Evolutionary conservation across 495 filamentous ascomycete species (phyloP), one percentile per base, ranked within the genome.

Genomic region (Tuber umbilicatum): DNA sequence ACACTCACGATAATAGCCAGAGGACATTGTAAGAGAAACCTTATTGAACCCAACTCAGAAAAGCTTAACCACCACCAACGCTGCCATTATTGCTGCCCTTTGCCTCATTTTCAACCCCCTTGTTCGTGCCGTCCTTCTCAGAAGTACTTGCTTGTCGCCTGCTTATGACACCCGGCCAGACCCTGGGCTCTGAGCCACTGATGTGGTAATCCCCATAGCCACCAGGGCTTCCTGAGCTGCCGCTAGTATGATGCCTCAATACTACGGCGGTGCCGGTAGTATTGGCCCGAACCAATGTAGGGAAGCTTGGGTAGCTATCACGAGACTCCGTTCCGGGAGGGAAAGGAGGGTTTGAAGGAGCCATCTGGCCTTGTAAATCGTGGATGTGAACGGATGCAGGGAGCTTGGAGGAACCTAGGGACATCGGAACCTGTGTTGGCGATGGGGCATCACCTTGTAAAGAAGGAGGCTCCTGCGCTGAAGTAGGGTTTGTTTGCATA

Each of bases 91-190:
- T 73, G 38, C 74, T 73, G 40, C 55, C 78, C 39, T 75, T 80
- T 5, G 70, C 40, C 27, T 35, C 55, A 35, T 35, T 31, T 35
- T 64, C 55, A 27, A 27, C 38, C 41, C 75, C 71, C 7, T 17
- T 70, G 7, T 60, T 50, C 41, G 37, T 39, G 5, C 68, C 55
- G 60, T 83, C 83, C 42, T 84, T 82, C 69, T 84, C 83, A 7
- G 83, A 84, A 16, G 69, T 76, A 70, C 83, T 83, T 19, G 75
- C 79, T 27, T 84, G 83, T 37, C 83, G 80, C 50, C 89, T 86
- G 79, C 90, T 88, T 37, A 93, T 86, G 70, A 92, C 86, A 4
- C 91, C 91, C 0, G 91, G 91, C 82, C 92, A 91, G 67, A 92
- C 91, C 75, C 88, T 87, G 47, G 90, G 90, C 80, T 92, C 89